These are phyloP conservation scores for Actinidia arguta DNA, from an alignment of 179 eudicot genomes.

Conservation along the genomic window DNA sequence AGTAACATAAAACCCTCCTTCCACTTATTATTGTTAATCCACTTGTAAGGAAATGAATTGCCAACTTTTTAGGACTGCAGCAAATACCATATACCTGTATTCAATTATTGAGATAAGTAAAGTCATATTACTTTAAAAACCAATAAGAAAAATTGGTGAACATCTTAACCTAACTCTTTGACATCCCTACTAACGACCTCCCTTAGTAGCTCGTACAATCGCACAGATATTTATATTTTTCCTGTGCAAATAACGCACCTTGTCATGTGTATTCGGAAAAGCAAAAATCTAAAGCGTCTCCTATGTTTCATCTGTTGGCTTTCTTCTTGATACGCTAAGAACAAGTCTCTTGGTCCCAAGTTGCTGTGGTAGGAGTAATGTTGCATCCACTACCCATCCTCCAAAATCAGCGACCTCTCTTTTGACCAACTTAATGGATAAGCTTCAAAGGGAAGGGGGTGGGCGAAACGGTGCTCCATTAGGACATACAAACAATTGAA, in stretches of 20 bases:
- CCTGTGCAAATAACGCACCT: constrained; percentile 47
- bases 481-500: not conserved
- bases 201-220: constrained; percentile 86
- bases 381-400: no score
- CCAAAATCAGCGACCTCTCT: constrained; percentile 89
- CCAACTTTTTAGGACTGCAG: constrained; percentile 99
- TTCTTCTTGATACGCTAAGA: no score
- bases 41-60: constrained; percentile 95
- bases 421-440: constrained; percentile 92
- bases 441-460: constrained; percentile 51
- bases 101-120: not conserved
- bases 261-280: not conserved
- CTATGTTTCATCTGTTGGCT: constrained; percentile 58
- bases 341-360: no score
- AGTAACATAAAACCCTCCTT: constrained; percentile 92
- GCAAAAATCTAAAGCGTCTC: not conserved
- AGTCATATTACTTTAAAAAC: not conserved
- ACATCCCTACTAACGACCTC: constrained; percentile 92
- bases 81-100: constrained; percentile 74
- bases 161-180: constrained; percentile 67
- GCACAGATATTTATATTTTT: constrained; percentile 90
- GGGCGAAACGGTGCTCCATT: not conserved
- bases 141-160: not conserved
- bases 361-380: no score
- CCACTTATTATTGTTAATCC: constrained; percentile 99